Evolutionary conservation across 352 stramenopile genomes (phyloP).

Genomic region (Peronospora tabacina): DNA sequence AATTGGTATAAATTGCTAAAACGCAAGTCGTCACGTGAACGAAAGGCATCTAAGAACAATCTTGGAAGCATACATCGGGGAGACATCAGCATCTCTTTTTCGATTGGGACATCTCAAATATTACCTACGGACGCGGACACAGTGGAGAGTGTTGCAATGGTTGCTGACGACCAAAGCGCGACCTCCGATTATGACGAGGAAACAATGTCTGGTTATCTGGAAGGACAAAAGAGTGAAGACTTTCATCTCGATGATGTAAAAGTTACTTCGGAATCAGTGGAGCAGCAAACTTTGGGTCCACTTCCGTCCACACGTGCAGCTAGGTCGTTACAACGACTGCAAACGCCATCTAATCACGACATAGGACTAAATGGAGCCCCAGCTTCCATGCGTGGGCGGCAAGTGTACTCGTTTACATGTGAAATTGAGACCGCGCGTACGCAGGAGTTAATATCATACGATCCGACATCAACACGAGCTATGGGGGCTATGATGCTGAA

Average conservation of each 20-base stretch:
- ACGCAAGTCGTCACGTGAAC: slow-evolving; percentile 55
- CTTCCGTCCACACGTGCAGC: slow-evolving; percentile 47
- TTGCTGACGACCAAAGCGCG: slow-evolving; percentile 24
- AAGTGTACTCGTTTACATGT: slow-evolving; percentile 33
- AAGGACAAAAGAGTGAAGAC: slow-evolving; percentile 31
- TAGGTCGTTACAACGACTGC: slow-evolving; percentile 56
- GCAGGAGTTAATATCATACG: slow-evolving; percentile 49
- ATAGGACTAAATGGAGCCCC: slow-evolving; percentile 23
- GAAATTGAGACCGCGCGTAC: slow-evolving; percentile 50
- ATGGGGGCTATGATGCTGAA: slow-evolving; percentile 31
- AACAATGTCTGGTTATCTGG: slow-evolving; percentile 19
- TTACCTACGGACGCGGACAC: slow-evolving; percentile 56
- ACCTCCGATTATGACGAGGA: slow-evolving; percentile 22
- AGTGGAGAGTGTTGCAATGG: slow-evolving; percentile 27
- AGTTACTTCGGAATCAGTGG: slow-evolving; percentile 22
- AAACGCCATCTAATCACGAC: slow-evolving; percentile 49
- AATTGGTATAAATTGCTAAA: slow-evolving; percentile 87
- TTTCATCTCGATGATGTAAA: slow-evolving; percentile 43
- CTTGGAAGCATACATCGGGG: slow-evolving; percentile 60
- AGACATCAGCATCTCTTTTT: slow-evolving; percentile 72
- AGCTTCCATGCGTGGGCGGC: slow-evolving; percentile 41
- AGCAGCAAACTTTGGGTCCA: slow-evolving; percentile 30
- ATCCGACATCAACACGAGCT: slow-evolving; percentile 57
- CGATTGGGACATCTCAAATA: slow-evolving; percentile 77
- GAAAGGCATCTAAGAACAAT: slow-evolving; percentile 33